Percentiles rank a stretch among this genome's conserved stretches.
Conservation (phyloP, 1,284 basidiomycete species). For the Hypsizygus ulmarius region DNA sequence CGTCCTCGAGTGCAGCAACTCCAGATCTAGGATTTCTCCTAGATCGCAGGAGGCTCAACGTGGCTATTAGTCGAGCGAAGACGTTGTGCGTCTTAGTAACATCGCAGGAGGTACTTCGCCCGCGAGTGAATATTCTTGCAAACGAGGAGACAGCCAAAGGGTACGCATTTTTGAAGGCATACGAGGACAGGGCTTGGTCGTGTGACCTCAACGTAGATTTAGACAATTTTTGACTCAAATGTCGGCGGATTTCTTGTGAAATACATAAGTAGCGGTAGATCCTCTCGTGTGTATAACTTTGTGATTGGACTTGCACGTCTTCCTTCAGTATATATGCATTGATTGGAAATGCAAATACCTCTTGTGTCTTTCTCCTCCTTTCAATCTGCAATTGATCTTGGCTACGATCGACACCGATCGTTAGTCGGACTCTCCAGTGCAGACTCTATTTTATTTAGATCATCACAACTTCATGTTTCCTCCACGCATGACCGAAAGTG, state of each 20-base stretch:
- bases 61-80: conserved; percentile 50
- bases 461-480: conserved; percentile 26
- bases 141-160: conserved; percentile 44
- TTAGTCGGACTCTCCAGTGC: too few relatives aligned
- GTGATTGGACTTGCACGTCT: too few relatives aligned
- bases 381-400: too few relatives aligned
- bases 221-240: conserved; percentile 17
- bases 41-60: conserved; percentile 45
- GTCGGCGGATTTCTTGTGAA: too few relatives aligned
- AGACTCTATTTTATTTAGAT: too few relatives aligned
- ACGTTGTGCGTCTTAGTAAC: conserved; percentile 45
- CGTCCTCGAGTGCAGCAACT: conserved; percentile 27
- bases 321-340: conserved; percentile 1
- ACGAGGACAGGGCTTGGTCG: conserved; percentile 42
- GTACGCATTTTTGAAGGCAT: conserved; percentile 44
- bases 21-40: conserved; percentile 42
- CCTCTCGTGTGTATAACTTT: too few relatives aligned
- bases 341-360: not conserved
- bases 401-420: conserved; percentile 5
- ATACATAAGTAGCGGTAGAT: too few relatives aligned
- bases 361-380: too few relatives aligned
- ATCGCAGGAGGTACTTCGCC: conserved; percentile 41
- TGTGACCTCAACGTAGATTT: conserved; percentile 29
- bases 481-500: conserved; percentile 23
- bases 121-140: conserved; percentile 39